Evolutionary conservation across 306 rosid genomes (phyloP), one percentile per base, ranked within the genome.

Genomic region (Inga laurina): DNA sequence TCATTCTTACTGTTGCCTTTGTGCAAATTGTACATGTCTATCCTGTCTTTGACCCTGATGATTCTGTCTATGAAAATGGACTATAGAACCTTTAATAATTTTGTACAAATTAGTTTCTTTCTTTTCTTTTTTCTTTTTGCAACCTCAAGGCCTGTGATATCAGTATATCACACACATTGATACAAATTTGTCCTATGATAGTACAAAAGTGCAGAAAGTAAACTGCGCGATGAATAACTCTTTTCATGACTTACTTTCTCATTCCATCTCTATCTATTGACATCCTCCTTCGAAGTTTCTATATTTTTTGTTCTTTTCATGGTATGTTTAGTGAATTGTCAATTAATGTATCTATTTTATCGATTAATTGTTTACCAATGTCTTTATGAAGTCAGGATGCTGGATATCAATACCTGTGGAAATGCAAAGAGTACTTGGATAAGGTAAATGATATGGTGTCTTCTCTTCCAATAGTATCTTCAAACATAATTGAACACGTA

Each of bases 361-460:
- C 51, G 51, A n/a, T 21, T 80, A 49, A 80, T 49, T 77, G 56
- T 79, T 57, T 68, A 15, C 76, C 83, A 72, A 64, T 83, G 61
- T 82, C 64, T 88, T 68, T 72, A 67, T 85, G 85, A 91, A 84
- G 67, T 76, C 86, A 93, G 98, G 99, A 92, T 86, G 82, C 81
- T 43, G 91, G 92, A 82, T 95, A 49, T 86, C 94, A 78, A 82
- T 95, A 89, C 87, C 78, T 93, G 61, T 91, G 98, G 97, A 92
- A 86, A 80, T 90, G 93, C 90, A 93, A 85, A 86, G 91, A 79
- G 51, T 84, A 87, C 86, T 85, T 92, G 82, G 96, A 95, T 86
- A 91, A 92, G 95, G 98, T 93, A 85, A 79, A 59, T 24, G 37
- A 78, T 64, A 49, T 34, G 61, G 48, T 76, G 22, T 61, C 74